These are phyloP conservation scores for Candida sanyiensis DNA, from an alignment of 805 yeast genomes.

Conservation along the genomic window DNA sequence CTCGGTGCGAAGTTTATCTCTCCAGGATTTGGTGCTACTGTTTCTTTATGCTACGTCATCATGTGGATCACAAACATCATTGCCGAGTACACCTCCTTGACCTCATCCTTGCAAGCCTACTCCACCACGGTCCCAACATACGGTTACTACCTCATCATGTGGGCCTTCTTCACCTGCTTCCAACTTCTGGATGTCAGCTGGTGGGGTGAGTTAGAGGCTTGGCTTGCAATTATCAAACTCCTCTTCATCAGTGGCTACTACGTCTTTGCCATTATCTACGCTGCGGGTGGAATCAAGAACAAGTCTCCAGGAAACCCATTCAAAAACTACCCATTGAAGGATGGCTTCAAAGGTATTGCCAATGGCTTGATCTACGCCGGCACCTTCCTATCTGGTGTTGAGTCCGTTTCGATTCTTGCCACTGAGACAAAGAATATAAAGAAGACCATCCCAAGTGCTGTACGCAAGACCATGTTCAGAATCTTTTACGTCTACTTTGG, in stretches of 20 bases:
- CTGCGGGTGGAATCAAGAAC: constrained; percentile 36
- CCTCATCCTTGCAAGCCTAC: constrained; percentile 44
- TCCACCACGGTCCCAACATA: constrained; percentile 48
- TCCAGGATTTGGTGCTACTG: constrained; percentile 51
- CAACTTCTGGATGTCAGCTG: constrained; percentile 47
- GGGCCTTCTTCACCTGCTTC: constrained; percentile 44
- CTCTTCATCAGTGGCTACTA: constrained; percentile 44
- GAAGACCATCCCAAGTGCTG: constrained; percentile 65
- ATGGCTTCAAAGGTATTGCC: constrained; percentile 51
- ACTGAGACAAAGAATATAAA: constrained; percentile 69
- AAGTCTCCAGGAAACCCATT: constrained; percentile 32
- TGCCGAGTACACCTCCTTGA: constrained; percentile 49
- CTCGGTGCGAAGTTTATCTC: constrained; percentile 47
- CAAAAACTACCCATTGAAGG: constrained; percentile 30
- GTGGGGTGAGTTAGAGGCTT: constrained; percentile 54
- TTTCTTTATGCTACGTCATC: constrained; percentile 48
- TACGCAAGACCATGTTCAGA: constrained; percentile 59
- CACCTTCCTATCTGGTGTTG: constrained; percentile 74
- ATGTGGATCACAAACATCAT: constrained; percentile 53
- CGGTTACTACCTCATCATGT: constrained; percentile 50
- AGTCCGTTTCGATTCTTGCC: constrained; percentile 68
- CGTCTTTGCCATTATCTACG: constrained; percentile 42
- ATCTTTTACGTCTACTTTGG: constrained; percentile 59
- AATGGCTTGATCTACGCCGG: constrained; percentile 64
- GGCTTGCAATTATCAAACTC: constrained; percentile 45